Percentiles rank a stretch among this genome's conserved stretches.
Evolutionary conservation across 2,329 filamentous ascomycete genomes (phyloP).

Genomic region (Curvularia sp.): DNA sequence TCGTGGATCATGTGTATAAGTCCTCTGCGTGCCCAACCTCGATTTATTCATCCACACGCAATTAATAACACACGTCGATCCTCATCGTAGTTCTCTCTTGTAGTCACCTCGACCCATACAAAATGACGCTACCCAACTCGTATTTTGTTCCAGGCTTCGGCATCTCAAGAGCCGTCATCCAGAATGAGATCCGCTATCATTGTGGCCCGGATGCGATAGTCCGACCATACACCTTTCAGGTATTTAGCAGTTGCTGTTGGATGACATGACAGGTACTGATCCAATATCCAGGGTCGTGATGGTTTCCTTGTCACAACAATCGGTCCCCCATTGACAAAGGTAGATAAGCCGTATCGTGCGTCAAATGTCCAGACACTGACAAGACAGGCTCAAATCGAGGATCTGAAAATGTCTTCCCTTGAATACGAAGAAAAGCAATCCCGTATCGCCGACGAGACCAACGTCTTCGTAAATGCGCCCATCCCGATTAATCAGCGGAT

Average conservation of each 20-base stretch:
- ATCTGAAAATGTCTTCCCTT: constrained; percentile 50
- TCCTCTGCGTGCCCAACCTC: constrained; percentile 30
- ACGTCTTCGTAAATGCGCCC: constrained; percentile 51
- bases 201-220: constrained; percentile 54
- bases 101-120: constrained; percentile 5
- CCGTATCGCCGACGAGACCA: constrained; percentile 43
- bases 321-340: constrained; percentile 52
- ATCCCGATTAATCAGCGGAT: constrained; percentile 46
- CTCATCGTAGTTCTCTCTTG: constrained; percentile 17
- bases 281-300: constrained; percentile 47
- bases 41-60: constrained; percentile 19
- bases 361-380: constrained; percentile 19
- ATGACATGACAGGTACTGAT: constrained; percentile 24
- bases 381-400: constrained; percentile 52
- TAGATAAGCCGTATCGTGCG: constrained; percentile 18
- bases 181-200: constrained; percentile 53
- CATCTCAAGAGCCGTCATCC: constrained; percentile 54
- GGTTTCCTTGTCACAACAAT: constrained; percentile 53
- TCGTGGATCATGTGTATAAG: constrained; percentile 31
- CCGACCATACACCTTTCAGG: constrained; percentile 53
- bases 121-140: constrained; percentile 45
- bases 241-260: constrained; percentile 24
- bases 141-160: constrained; percentile 54
- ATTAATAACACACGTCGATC: constrained; percentile 20
- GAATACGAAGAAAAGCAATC: constrained; percentile 54